Conservation (phyloP, 805 yeast genomes). For the Barnettozyma vustinii region DNA sequence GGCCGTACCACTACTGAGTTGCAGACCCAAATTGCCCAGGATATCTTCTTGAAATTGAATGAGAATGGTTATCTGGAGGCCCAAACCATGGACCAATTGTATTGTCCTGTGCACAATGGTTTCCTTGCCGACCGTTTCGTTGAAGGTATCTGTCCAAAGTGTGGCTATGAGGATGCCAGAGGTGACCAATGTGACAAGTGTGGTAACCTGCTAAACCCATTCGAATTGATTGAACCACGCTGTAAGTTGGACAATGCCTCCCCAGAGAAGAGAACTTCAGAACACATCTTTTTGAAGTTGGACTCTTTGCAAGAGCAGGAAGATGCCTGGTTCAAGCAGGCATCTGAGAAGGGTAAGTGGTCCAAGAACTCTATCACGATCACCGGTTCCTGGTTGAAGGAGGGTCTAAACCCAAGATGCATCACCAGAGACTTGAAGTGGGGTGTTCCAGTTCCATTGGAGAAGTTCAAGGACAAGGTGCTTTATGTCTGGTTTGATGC, state of each 20-base stretch:
- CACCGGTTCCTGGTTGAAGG: slow-evolving; percentile 89
- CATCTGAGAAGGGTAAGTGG: slow-evolving; percentile 79
- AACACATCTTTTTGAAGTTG: slow-evolving; percentile 78
- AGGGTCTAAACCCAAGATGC: slow-evolving; percentile 90
- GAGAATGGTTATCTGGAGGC: slow-evolving; percentile 82
- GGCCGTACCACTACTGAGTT: slow-evolving; percentile 92
- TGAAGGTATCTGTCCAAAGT: slow-evolving; percentile 95
- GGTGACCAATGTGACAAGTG: slow-evolving; percentile 99
- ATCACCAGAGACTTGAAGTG: slow-evolving; percentile 95
- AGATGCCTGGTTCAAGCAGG: slow-evolving; percentile 62
- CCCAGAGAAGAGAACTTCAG: slow-evolving; percentile 77
- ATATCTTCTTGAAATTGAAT: slow-evolving; percentile 71
- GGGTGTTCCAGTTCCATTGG: slow-evolving; percentile 98
- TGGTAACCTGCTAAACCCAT: slow-evolving; percentile 84
- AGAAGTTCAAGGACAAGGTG: slow-evolving; percentile 82
- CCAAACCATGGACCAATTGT: slow-evolving; percentile 82
- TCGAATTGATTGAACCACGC: slow-evolving; percentile 89
- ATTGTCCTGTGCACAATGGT: slow-evolving; percentile 85
- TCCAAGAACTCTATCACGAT: slow-evolving; percentile 85
- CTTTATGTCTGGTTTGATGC: slow-evolving; percentile 99
- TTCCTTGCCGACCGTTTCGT: slow-evolving; percentile 95
- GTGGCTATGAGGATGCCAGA: slow-evolving; percentile 93
- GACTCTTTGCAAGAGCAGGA: slow-evolving; percentile 79
- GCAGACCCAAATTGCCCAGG: slow-evolving; percentile 95
- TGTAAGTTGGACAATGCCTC: slow-evolving; percentile 86